phyloP scores from a whole-genome alignment of 2,329 filamentous ascomycete genomes.

The Waltergamsia citrina region DNA sequence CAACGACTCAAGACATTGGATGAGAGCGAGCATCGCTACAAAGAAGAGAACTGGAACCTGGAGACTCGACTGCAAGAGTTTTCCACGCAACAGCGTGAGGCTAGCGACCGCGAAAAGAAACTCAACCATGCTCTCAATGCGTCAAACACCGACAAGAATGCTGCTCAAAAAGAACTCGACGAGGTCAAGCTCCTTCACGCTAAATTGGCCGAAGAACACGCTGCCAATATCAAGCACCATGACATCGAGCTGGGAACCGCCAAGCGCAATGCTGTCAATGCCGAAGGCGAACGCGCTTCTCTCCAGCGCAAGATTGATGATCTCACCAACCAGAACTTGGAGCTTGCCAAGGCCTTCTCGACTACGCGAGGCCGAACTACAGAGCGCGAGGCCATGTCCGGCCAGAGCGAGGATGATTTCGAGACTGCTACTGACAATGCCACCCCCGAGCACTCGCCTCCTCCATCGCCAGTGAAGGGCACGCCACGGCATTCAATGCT shows the following conservation, averaged over 20 bases:
- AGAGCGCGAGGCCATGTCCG: constrained; percentile 52
- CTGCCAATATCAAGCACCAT: constrained; percentile 67
- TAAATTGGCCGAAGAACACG: constrained; percentile 74
- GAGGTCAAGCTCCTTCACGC: constrained; percentile 75
- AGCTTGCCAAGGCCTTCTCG: constrained; percentile 77
- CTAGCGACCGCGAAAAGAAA: constrained; percentile 74
- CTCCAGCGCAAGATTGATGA: constrained; percentile 85
- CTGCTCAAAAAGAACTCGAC: constrained; percentile 78
- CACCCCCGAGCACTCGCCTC: constrained; percentile 85
- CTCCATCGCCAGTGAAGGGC: constrained; percentile 80
- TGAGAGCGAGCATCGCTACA: constrained; percentile 91
- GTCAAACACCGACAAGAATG: constrained; percentile 64
- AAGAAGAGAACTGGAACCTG: constrained; percentile 97
- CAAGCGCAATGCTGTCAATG: constrained; percentile 68
- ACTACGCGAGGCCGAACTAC: constrained; percentile 58
- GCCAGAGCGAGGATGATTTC: constrained; percentile 52
- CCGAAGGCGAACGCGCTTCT: constrained; percentile 67
- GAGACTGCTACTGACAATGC: constrained; percentile 57
- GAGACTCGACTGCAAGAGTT: constrained; percentile 88
- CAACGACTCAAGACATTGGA: constrained; percentile 76
- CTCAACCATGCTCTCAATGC: constrained; percentile 63
- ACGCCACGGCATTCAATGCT: constrained; percentile 85
- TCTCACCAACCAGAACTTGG: constrained; percentile 78
- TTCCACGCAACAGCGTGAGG: constrained; percentile 62
- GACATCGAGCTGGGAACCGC: constrained; percentile 81